Evolutionary conservation across 2,329 filamentous ascomycete species (phyloP).

Genomic region (Albifimbria verrucaria): DNA sequence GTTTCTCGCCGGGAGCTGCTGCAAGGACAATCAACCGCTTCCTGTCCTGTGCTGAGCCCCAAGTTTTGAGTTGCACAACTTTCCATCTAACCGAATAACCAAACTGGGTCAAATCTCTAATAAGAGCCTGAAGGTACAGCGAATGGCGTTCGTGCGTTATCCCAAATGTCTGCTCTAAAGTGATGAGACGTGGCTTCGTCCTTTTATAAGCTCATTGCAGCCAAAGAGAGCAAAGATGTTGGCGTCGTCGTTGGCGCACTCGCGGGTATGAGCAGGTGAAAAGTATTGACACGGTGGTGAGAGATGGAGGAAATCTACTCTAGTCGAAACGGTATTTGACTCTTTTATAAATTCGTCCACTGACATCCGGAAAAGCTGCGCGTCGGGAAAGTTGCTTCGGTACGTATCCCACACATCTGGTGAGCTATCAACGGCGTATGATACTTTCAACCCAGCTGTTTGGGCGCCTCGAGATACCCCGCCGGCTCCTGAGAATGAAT

Average conservation of each 20-base stretch:
- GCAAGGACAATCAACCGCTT: conserved; percentile 56
- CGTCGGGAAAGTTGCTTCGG: conserved; percentile 51
- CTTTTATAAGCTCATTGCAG: conserved; percentile 53
- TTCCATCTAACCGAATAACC: conserved; percentile 72
- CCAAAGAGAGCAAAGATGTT: conserved; percentile 62
- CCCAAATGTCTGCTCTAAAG: conserved; percentile 76
- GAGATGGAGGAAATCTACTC: conserved; percentile 68
- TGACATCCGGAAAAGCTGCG: conserved; percentile 44
- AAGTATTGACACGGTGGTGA: conserved; percentile 77
- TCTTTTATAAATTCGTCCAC: conserved; percentile 46
- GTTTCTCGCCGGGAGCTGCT: conserved; percentile 63
- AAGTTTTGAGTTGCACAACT: conserved; percentile 49
- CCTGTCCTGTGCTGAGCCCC: conserved; percentile 47
- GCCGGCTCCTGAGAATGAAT: conserved; percentile 71
- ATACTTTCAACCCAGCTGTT: conserved; percentile 52
- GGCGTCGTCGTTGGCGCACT: conserved; percentile 65
- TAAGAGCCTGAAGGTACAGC: conserved; percentile 54
- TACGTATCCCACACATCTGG: conserved; percentile 56
- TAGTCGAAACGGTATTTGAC: conserved; percentile 23
- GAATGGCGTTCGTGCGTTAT: conserved; percentile 52
- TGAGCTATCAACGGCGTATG: conserved; percentile 64
- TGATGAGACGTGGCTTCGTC: conserved; percentile 64
- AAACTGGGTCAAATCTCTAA: conserved; percentile 60
- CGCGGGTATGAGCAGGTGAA: conserved; percentile 66
- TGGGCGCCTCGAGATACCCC: conserved; percentile 65